These are phyloP conservation scores for Chloroidium sp. DNA, from an alignment of 163 green algal species.

Conservation along the genomic window DNA sequence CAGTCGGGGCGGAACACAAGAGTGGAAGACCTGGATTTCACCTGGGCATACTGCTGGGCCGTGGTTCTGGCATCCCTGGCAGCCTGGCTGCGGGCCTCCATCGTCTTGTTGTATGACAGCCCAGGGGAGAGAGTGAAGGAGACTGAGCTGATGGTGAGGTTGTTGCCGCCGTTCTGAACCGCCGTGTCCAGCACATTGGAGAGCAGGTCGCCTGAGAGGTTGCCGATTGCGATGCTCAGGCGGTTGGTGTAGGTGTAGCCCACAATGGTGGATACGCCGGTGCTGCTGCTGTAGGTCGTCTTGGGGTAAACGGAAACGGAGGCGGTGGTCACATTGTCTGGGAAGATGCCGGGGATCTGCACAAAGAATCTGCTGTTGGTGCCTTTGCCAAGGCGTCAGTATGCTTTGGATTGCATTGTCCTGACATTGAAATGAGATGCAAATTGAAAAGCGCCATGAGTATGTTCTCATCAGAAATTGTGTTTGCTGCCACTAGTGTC, in stretches of 20 bases:
- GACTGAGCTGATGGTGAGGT: not conserved
- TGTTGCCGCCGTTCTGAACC: not conserved
- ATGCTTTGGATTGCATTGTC: too few species aligned
- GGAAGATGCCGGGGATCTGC: not conserved
- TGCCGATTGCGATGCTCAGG: not conserved
- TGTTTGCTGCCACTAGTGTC: too few species aligned
- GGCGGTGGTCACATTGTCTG: not conserved
- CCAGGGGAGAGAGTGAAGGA: not conserved
- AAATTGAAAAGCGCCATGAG: too few species aligned
- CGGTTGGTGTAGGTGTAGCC: not conserved
- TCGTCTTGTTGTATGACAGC: not conserved
- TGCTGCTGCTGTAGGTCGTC: not conserved
- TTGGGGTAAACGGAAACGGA: not conserved
- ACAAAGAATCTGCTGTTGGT: not conserved
- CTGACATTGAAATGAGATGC: too few species aligned
- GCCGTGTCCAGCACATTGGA: not conserved
- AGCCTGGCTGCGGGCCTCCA: not conserved
- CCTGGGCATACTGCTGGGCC: not conserved
- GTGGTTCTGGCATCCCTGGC: not conserved
- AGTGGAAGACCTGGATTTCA: not conserved
- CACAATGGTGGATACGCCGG: not conserved
- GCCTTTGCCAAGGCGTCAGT: too few species aligned
- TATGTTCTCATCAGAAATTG: too few species aligned
- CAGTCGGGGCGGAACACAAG: too few species aligned
- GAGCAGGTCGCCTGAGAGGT: not conserved